A percentile compares a stretch with the other conserved stretches of the same genome.
Evolutionary conservation across 2,329 filamentous ascomycete species (phyloP).

Genomic region (Rosellinia necatrix): DNA sequence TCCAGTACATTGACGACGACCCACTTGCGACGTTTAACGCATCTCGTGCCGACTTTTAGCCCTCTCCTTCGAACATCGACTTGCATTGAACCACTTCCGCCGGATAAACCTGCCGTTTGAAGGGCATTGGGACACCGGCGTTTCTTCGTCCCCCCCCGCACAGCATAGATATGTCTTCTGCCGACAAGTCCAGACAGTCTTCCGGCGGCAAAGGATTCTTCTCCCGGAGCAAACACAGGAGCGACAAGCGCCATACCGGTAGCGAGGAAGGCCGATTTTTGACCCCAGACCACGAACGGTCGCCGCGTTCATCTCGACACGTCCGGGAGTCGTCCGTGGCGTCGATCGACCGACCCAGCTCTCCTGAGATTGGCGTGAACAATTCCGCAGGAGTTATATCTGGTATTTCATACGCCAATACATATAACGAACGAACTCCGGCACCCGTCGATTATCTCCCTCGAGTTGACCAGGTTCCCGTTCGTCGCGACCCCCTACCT

Average conservation of each 20-base stretch:
- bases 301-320: slow-evolving; percentile 75
- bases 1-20: slow-evolving; percentile 46
- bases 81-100: slow-evolving; percentile 23
- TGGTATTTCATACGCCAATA: slow-evolving; percentile 82
- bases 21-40: slow-evolving; percentile 25
- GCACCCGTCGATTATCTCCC: slow-evolving; percentile 75
- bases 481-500: slow-evolving; percentile 74
- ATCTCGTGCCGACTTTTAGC: slow-evolving; percentile 15
- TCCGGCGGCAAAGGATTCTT: slow-evolving; percentile 79
- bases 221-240: slow-evolving; percentile 82
- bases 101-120: slow-evolving; percentile 28
- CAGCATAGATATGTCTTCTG: slow-evolving; percentile 57
- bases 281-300: slow-evolving; percentile 63
- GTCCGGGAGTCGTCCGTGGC: slow-evolving; percentile 72
- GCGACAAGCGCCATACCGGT: slow-evolving; percentile 64
- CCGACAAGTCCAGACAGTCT: slow-evolving; percentile 82
- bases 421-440: slow-evolving; percentile 70
- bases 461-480: slow-evolving; percentile 64
- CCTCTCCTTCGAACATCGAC: slow-evolving; percentile 14
- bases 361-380: slow-evolving; percentile 69
- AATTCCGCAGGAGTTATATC: slow-evolving; percentile 83
- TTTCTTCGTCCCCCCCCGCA: slow-evolving; percentile 33
- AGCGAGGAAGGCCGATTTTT: slow-evolving; percentile 63
- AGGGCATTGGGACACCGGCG: slow-evolving; percentile 35
- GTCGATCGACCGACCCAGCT: slow-evolving; percentile 70